These are phyloP conservation scores for Rutstroemia sp. DNA, from an alignment of 2,329 filamentous ascomycete genomes.

Conservation along the genomic window DNA sequence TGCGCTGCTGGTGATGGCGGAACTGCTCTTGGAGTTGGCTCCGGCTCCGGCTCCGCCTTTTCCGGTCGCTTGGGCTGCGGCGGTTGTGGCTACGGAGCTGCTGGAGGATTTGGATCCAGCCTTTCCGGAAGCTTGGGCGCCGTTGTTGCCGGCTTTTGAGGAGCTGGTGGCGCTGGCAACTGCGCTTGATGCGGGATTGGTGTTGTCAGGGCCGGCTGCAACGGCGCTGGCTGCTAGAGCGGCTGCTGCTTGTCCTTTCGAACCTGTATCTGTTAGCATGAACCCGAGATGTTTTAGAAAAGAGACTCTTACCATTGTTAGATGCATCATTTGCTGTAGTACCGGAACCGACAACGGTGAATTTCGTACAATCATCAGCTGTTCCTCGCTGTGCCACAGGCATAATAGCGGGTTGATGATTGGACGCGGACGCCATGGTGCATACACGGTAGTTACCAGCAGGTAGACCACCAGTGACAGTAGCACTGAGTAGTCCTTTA, in stretches of 20 bases:
- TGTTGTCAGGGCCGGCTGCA: conserved; percentile 7
- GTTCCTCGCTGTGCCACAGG: conserved; percentile 38
- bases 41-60: neutral
- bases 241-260: conserved; percentile 10
- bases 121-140: conserved; percentile 9
- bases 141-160: conserved; percentile 1
- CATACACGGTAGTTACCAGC: conserved; percentile 38
- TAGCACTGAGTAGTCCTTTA: conserved; percentile 32
- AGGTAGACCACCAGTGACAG: conserved; percentile 34
- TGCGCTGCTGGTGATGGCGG: neutral
- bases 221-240: conserved; percentile 15
- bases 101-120: conserved; percentile 4
- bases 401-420: conserved; percentile 38
- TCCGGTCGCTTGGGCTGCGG: neutral
- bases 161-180: neutral
- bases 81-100: neutral
- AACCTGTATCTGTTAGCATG: neutral
- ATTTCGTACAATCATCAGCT: conserved; percentile 40
- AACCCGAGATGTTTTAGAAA: neutral
- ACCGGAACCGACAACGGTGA: conserved; percentile 30
- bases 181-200: conserved; percentile 3
- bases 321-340: conserved; percentile 13
- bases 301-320: conserved; percentile 8
- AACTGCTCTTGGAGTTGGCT: neutral
- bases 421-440: conserved; percentile 35